Percentiles rank a stretch among this genome's conserved stretches.
These are phyloP conservation scores for Mycena latifolia DNA, from an alignment of 768 basidiomycete species.

Conservation along the genomic window DNA sequence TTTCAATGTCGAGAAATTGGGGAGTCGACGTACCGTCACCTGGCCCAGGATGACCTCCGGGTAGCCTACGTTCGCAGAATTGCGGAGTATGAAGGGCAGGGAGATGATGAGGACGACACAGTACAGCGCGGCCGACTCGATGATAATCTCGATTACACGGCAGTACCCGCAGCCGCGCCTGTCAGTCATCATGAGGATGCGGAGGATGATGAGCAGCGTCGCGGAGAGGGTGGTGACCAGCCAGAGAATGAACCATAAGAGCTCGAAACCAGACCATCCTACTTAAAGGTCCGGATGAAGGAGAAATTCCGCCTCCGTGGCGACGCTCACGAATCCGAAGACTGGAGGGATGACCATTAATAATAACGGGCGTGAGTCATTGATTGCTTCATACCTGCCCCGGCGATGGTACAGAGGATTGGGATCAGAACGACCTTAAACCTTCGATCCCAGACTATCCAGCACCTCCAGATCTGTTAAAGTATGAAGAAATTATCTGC, in stretches of 20 bases:
- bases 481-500: no score
- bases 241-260: background rate
- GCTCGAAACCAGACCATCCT: background rate
- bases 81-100: background rate
- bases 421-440: constrained; percentile 21
- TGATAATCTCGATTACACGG: background rate
- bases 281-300: background rate
- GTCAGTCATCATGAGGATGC: background rate
- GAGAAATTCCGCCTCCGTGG: background rate
- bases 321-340: constrained; percentile 3
- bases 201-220: background rate
- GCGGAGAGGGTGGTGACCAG: constrained; percentile 5
- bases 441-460: constrained; percentile 27
- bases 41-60: background rate
- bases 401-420: constrained; percentile 20
- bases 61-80: background rate
- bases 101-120: constrained; percentile 8
- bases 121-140: constrained; percentile 12
- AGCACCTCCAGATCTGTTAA: constrained; percentile 36
- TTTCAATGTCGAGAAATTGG: no score
- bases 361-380: no score
- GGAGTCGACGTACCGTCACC: constrained; percentile 17
- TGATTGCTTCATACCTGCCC: constrained; percentile 12
- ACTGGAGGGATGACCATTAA: background rate
- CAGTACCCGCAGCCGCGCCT: background rate